phyloP scores from a whole-genome alignment of 2,329 filamentous ascomycete species.

The Kalaharituber pfeilii region DNA sequence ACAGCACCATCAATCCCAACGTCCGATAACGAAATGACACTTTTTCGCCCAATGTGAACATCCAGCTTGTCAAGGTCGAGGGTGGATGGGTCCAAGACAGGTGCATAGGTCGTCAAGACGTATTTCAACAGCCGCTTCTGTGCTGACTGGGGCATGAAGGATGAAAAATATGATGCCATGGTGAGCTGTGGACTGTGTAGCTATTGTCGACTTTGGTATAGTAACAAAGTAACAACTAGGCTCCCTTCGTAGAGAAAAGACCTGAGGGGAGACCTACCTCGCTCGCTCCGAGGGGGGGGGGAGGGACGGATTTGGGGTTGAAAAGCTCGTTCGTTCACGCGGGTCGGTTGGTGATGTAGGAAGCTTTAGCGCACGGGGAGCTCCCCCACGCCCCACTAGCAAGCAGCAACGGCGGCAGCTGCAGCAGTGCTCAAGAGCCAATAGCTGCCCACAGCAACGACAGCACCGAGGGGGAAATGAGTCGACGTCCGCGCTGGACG shows the following conservation, averaged over 20 bases:
- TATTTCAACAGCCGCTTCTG: slow-evolving; percentile 48
- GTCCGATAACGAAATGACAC: slow-evolving; percentile 69
- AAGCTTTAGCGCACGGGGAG: not conserved
- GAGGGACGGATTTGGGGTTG: no score
- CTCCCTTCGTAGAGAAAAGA: not conserved
- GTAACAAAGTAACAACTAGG: not conserved
- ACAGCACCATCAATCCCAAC: slow-evolving; percentile 44
- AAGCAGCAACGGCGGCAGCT: no score
- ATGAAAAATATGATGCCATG: not conserved
- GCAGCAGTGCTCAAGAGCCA: no score
- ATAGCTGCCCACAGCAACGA: not conserved
- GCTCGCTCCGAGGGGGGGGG: not conserved
- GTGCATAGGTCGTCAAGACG: slow-evolving; percentile 58
- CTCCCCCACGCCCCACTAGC: not conserved
- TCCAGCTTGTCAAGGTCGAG: slow-evolving; percentile 74
- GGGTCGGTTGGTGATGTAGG: not conserved
- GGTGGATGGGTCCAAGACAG: slow-evolving; percentile 65
- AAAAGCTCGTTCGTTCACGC: not conserved
- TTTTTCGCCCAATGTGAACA: slow-evolving; percentile 63
- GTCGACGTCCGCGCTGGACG: not conserved
- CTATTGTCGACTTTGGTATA: no score
- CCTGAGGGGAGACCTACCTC: not conserved
- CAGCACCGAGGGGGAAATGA: not conserved
- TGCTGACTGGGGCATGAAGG: not conserved
- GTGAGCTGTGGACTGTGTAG: not conserved